Evolutionary conservation across 176 grass and related monocot genomes (phyloP).

Genomic region (Saccharum officinarum): DNA sequence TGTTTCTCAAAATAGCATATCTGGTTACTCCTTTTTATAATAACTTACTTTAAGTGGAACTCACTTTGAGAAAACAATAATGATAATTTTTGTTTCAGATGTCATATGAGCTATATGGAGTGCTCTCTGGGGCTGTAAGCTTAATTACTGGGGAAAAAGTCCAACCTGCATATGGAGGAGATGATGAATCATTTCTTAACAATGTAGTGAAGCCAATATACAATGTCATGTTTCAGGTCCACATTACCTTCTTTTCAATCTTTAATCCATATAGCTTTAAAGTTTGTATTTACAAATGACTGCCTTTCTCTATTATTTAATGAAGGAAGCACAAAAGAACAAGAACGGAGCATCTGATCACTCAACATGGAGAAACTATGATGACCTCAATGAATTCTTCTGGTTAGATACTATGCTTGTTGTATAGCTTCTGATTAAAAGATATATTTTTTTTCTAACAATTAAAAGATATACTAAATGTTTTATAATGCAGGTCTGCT

Average conservation of each 20-base stretch:
- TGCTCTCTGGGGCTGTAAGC: constrained; percentile 86
- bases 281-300: constrained; percentile 28
- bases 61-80: constrained; percentile 1
- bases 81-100: constrained; percentile 71
- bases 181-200: constrained; percentile 76
- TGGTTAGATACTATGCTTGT: constrained; percentile 61
- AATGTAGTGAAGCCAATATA: constrained; percentile 90
- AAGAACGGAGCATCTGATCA: constrained; percentile 81
- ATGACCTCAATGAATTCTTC: constrained; percentile 96
- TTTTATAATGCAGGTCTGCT: constrained; percentile 57
- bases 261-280: constrained; percentile 32
- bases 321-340: constrained; percentile 91
- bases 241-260: constrained; percentile 29
- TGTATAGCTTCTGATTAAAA: constrained; percentile 3
- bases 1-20: constrained; percentile 18
- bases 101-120: constrained; percentile 96
- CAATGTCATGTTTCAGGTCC: constrained; percentile 63
- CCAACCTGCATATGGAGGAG: constrained; percentile 75
- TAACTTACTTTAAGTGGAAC: constrained; percentile 4
- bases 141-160: constrained; percentile 90
- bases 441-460: background rate
- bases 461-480: constrained; percentile 8
- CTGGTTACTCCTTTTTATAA: background rate
- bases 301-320: constrained; percentile 36
- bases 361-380: constrained; percentile 99